A percentile compares a stretch with the other conserved stretches of the same genome.
Conservation (phyloP, 129 eudicot genomes). For the Artemisia argyi region DNA sequence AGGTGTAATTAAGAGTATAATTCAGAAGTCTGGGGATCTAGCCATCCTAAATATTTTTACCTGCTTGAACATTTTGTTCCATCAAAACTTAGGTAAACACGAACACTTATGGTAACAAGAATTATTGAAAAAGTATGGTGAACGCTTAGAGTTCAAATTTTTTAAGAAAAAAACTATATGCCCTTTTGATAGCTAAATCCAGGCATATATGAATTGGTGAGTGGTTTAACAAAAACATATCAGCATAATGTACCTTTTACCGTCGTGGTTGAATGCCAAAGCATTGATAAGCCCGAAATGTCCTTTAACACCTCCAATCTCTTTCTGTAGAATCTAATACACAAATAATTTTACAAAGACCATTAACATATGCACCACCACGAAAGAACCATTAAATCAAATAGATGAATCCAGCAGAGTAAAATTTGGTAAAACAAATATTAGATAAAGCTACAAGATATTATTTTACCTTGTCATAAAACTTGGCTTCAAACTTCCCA, state of each 20-base stretch:
- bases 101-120: too few species aligned
- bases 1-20: too few species aligned
- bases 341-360: neutral
- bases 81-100: too few species aligned
- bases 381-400: neutral
- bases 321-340: slow-evolving; percentile 67
- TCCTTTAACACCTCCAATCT: slow-evolving; percentile 90
- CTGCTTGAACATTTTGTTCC: too few species aligned
- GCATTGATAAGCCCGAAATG: slow-evolving; percentile 98
- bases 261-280: slow-evolving; percentile 95
- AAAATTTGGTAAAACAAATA: neutral
- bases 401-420: neutral
- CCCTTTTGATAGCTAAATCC: too few species aligned
- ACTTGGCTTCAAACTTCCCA: slow-evolving; percentile 96
- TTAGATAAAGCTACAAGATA: neutral
- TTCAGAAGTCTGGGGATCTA: too few species aligned
- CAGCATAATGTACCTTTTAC: slow-evolving; percentile 56
- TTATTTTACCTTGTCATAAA: slow-evolving; percentile 77
- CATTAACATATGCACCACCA: neutral
- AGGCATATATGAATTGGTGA: too few species aligned
- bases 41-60: too few species aligned
- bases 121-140: too few species aligned
- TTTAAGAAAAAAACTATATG: too few species aligned
- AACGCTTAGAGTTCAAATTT: too few species aligned
- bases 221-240: neutral